Conservation (phyloP, 495 filamentous ascomycete species). For the Talaromyces stipitatus region DNA sequence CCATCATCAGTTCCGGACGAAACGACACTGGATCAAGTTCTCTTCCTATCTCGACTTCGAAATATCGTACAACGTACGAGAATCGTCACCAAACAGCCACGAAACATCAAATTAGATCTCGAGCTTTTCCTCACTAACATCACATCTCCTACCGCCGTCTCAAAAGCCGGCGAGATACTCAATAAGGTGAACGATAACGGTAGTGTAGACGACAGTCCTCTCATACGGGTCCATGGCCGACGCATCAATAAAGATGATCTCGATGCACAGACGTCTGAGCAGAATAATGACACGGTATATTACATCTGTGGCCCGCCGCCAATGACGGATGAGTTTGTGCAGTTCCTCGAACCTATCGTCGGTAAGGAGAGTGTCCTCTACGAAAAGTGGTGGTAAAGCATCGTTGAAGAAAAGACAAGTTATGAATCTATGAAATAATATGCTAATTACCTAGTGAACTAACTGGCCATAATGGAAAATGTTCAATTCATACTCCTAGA, state of each 20-base stretch:
- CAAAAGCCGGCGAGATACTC: background rate
- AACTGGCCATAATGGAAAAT: background rate
- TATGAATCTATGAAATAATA: background rate
- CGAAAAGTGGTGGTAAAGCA: constrained; percentile 79
- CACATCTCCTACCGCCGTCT: background rate
- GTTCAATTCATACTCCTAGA: too few relatives aligned
- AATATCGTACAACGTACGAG: constrained; percentile 23
- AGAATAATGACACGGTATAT: constrained; percentile 45
- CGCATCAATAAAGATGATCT: constrained; percentile 49
- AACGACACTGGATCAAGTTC: constrained; percentile 44
- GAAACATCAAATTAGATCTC: constrained; percentile 21
- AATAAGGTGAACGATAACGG: background rate
- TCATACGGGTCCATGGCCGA: constrained; percentile 16
- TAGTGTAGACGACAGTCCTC: constrained; percentile 17
- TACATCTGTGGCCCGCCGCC: constrained; percentile 73
- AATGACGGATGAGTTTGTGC: constrained; percentile 78
- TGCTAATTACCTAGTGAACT: constrained; percentile 3
- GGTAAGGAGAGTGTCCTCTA: constrained; percentile 54
- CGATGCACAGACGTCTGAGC: constrained; percentile 28
- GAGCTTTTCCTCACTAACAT: constrained; percentile 34
- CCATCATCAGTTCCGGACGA: constrained; percentile 15
- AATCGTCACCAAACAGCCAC: constrained; percentile 12
- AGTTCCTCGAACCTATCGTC: constrained; percentile 51
- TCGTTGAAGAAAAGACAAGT: background rate
- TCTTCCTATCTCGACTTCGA: constrained; percentile 50